Evolutionary conservation across 192 early-diverging fungal genomes (phyloP).

Genomic region (Coemansia sp.): DNA sequence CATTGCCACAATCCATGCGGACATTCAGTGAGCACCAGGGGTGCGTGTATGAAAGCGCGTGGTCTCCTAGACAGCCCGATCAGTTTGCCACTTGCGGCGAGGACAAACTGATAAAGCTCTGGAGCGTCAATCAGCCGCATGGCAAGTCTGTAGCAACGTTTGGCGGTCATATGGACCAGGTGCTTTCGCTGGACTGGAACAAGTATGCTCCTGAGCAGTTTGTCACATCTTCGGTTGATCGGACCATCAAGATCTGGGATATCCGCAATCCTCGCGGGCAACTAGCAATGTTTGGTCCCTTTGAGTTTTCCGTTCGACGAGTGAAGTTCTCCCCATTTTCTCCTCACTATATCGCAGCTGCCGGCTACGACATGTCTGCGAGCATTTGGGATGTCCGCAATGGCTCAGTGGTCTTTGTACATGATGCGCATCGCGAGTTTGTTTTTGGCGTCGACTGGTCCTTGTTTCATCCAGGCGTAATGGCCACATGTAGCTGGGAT

Average conservation of each 20-base stretch:
- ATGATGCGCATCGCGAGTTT: slow-evolving; percentile 93
- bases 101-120: slow-evolving; percentile 86
- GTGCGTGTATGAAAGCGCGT: slow-evolving; percentile 88
- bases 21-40: slow-evolving; percentile 88
- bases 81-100: slow-evolving; percentile 88
- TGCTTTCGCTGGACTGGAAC: slow-evolving; percentile 95
- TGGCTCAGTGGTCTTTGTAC: slow-evolving; percentile 60
- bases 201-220: slow-evolving; percentile 84
- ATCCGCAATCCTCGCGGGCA: slow-evolving; percentile 72
- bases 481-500: slow-evolving; percentile 97
- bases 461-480: slow-evolving; percentile 78
- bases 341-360: slow-evolving; percentile 75
- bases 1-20: slow-evolving; percentile 66
- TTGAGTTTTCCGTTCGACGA: slow-evolving; percentile 89
- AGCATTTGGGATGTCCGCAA: slow-evolving; percentile 81
- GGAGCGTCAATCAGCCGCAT: slow-evolving; percentile 77
- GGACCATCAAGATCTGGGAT: slow-evolving; percentile 90
- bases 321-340: slow-evolving; percentile 92
- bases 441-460: slow-evolving; percentile 93
- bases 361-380: slow-evolving; percentile 95
- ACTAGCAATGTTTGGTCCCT: slow-evolving; percentile 72
- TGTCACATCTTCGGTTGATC: slow-evolving; percentile 89
- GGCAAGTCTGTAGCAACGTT: slow-evolving; percentile 61
- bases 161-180: slow-evolving; percentile 80
- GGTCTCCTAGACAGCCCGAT: slow-evolving; percentile 76